These are phyloP conservation scores for Arabis alpina DNA, from an alignment of 345 rosid species.

Conservation along the genomic window DNA sequence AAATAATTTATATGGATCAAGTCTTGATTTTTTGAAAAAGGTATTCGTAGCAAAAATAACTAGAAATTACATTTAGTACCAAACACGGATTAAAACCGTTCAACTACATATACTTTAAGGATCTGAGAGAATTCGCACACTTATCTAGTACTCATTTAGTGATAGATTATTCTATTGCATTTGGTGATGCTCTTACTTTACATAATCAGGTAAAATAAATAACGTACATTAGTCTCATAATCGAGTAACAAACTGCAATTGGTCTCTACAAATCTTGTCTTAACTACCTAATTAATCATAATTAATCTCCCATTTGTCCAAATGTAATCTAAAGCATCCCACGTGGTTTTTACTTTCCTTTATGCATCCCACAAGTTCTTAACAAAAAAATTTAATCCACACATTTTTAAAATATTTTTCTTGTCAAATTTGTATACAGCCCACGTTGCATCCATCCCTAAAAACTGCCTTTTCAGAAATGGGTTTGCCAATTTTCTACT, in stretches of 20 bases:
- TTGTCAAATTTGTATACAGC: conserved; percentile 11
- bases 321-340: conserved; percentile 49
- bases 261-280: no score
- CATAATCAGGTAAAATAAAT: no score
- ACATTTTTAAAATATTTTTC: conserved; percentile 1
- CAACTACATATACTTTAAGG: background rate
- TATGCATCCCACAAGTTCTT: conserved; percentile 30
- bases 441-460: conserved; percentile 45
- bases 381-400: background rate
- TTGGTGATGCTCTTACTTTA: no score
- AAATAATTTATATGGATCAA: background rate
- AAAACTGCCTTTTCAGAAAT: conserved; percentile 27
- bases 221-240: no score
- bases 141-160: background rate
- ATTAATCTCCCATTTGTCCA: conserved; percentile 18
- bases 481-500: background rate
- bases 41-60: background rate
- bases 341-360: conserved; percentile 50
- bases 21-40: background rate
- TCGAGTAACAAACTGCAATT: no score
- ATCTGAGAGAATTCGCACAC: conserved; percentile 7
- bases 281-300: conserved; percentile 3
- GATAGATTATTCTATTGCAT: no score
- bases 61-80: background rate
- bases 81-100: conserved; percentile 1